phyloP scores from a whole-genome alignment of 75 land plant species.

The Selaginella moellendorffii region DNA sequence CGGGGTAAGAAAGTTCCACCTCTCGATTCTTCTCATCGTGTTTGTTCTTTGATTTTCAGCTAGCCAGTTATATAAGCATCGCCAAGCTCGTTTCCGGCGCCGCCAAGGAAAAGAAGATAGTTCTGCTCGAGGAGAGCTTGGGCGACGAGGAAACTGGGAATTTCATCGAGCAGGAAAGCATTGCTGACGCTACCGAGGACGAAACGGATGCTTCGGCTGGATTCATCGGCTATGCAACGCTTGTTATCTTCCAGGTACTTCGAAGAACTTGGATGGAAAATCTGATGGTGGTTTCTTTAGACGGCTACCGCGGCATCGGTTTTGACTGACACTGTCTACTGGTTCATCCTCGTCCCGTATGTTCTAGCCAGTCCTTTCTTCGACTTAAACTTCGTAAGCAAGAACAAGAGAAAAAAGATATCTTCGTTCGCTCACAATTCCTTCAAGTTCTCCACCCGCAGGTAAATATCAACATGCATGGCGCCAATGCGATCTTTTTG shows the following conservation, averaged over 20 bases:
- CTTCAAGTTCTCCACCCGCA: constrained; percentile 24
- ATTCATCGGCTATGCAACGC: constrained; percentile 48
- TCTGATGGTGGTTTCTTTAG: too few species aligned
- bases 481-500: constrained; percentile 45
- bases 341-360: constrained; percentile 55
- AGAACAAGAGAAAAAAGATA: too few species aligned
- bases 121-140: too few species aligned
- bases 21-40: background rate
- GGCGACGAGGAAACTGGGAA: background rate
- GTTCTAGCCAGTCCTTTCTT: background rate
- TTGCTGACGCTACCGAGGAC: background rate
- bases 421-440: too few species aligned
- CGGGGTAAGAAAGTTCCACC: constrained; percentile 38
- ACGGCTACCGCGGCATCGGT: constrained; percentile 30
- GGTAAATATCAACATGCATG: constrained; percentile 65
- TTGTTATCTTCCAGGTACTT: constrained; percentile 59
- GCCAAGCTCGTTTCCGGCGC: background rate
- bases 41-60: background rate
- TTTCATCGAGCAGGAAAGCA: background rate
- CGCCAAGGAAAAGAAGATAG: background rate
- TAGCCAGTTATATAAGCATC: background rate
- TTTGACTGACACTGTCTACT: constrained; percentile 74
- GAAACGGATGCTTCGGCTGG: constrained; percentile 26
- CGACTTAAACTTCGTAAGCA: too few species aligned
- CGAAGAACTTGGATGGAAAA: background rate